phyloP scores from a whole-genome alignment of 495 filamentous ascomycete species.

The Penicillium desertorum region DNA sequence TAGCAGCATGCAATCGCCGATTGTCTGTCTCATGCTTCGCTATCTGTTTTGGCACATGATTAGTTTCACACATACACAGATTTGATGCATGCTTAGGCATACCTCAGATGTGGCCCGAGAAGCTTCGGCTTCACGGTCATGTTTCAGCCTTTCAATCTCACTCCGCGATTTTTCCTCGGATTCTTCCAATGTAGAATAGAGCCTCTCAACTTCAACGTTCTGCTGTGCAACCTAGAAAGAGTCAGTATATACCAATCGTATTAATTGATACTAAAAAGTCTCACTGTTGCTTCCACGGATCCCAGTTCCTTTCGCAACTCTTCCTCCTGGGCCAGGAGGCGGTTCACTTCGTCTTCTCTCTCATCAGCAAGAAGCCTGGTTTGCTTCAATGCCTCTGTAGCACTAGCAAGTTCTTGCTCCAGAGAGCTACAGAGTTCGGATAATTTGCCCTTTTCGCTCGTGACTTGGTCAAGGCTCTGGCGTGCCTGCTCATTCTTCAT shows the following conservation, averaged over 20 bases:
- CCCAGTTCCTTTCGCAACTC: constrained; percentile 22
- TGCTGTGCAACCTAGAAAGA: constrained; percentile 25
- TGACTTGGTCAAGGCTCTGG: constrained; percentile 18
- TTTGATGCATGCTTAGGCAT: background rate
- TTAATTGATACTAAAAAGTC: background rate
- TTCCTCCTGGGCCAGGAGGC: constrained; percentile 22
- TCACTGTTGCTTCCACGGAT: constrained; percentile 33
- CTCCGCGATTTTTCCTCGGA: constrained; percentile 22
- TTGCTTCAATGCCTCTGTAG: constrained; percentile 22
- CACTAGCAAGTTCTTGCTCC: constrained; percentile 19
- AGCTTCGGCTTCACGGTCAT: constrained; percentile 20
- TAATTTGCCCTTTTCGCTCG: constrained; percentile 21
- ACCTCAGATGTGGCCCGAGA: constrained; percentile 29
- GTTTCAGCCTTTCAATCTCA: constrained; percentile 21
- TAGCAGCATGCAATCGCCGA: constrained; percentile 23
- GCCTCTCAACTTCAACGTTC: constrained; percentile 21
- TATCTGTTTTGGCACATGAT: constrained; percentile 15
- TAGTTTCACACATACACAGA: background rate
- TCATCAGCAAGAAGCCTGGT: constrained; percentile 15
- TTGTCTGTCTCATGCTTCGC: constrained; percentile 29
- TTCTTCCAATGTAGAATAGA: constrained; percentile 24
- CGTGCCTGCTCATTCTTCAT: constrained; percentile 23
- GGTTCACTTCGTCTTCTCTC: constrained; percentile 33
- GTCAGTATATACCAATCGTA: constrained; percentile 6
- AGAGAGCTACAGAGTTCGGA: constrained; percentile 19